Percentiles rank a stretch among this genome's conserved stretches.
phyloP scores from a whole-genome alignment of 345 rosid genomes.

The Hevea brasiliensis region DNA sequence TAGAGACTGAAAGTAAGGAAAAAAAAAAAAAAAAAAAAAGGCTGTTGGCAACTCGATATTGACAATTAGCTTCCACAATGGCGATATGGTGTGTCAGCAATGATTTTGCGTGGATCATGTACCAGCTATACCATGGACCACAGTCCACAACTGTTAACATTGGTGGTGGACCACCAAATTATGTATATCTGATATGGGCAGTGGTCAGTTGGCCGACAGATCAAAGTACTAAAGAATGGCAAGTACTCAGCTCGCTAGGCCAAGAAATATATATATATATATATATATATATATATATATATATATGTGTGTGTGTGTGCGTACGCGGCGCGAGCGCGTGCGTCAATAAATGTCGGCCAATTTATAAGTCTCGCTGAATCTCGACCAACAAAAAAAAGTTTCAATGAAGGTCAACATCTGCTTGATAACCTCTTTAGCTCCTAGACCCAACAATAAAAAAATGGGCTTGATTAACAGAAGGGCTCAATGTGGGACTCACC shows the following conservation, averaged over 20 bases:
- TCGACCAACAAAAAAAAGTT: no score
- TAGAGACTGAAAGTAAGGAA: constrained; percentile 4
- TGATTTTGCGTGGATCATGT: constrained; percentile 6
- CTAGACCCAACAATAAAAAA: background rate
- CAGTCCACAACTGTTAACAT: constrained; percentile 1
- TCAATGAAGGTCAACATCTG: background rate
- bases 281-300: no score
- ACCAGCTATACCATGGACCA: constrained; percentile 18
- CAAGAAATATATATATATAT: no score
- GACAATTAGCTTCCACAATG: constrained; percentile 18
- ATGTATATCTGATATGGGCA: constrained; percentile 20
- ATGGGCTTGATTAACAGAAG: background rate
- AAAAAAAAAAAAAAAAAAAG: constrained; percentile 7
- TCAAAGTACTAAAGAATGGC: background rate
- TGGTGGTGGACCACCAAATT: constrained; percentile 22
- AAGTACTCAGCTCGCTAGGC: constrained; percentile 9
- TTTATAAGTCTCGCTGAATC: no score
- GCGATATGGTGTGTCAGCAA: constrained; percentile 12
- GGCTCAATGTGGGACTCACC: background rate
- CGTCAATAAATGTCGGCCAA: no score
- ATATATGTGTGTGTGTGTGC: no score
- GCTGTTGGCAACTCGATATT: background rate
- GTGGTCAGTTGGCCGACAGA: constrained; percentile 21
- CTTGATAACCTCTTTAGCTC: no score
- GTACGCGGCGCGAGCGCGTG: no score